Evolutionary conservation across 805 yeast species (phyloP), one percentile per base, ranked within the genome.

Genomic region (Cyberlindnera americana): DNA sequence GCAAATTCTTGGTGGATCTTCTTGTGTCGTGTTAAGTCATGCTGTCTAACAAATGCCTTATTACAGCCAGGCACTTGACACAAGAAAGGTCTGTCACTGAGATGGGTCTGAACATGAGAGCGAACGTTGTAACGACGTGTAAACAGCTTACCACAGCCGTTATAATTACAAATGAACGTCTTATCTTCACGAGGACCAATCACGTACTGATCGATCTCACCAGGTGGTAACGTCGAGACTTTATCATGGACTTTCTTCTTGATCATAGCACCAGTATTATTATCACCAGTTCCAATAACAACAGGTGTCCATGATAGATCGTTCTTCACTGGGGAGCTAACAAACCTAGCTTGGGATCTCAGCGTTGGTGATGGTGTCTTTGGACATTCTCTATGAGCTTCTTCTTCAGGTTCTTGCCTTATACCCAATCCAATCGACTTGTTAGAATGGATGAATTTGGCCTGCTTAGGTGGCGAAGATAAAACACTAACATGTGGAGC

Each of bases 51-150:
- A 66, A 93, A 93, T 27, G 86, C 76, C 51, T 90, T 86, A 4
- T 77, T 73, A 62, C 99, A 93, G 30, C 70, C 70, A 3, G 68
- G 67, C 31, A 46, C 50, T 28, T 68, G 70, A 65, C 99, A 93
- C 0, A 73, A 67, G 62, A 87, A 91, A 1, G 99, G 99, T 47
- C 97, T 70, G 60, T 95, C 99, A 59, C 91, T 81, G 35, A 93
- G 65, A 68, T 93, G 99, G 1, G 99, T 93, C 60, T 93, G 99
- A 41, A 93, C 90, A 61, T 93, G 99, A 0, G 96, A 87, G 46
- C 98, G 70, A 11, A 88, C 87, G 55, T 93, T 93, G 62, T 95
- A 95, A 33, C 96, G 72, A 56, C 99, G 72, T 7, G 89, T 79
- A 63, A 93, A 91, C 39, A 73, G 66, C 63, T 93, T 89, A 9